Evolutionary conservation across 2,329 filamentous ascomycete species (phyloP).

Genomic region (Penicillium sp.): DNA sequence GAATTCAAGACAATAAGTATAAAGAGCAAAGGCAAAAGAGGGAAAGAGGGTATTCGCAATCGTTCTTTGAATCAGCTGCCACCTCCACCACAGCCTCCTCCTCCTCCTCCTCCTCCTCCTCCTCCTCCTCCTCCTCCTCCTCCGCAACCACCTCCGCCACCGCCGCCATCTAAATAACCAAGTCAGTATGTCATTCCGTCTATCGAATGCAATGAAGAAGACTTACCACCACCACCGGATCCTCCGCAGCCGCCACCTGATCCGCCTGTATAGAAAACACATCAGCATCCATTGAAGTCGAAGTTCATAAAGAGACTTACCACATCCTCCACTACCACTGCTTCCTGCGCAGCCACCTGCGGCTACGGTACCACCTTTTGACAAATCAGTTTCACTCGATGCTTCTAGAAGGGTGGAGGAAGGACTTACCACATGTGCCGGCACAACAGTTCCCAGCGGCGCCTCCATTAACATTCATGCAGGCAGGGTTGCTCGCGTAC

Average conservation of each 20-base stretch:
- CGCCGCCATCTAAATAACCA: neutral
- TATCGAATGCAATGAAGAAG: neutral
- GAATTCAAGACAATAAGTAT: neutral
- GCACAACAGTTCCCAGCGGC: slow-evolving; percentile 50
- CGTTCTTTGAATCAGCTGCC: neutral
- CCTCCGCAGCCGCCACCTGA: slow-evolving; percentile 16
- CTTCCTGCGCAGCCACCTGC: slow-evolving; percentile 29
- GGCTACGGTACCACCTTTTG: slow-evolving; percentile 8
- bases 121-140: slow-evolving; percentile 4
- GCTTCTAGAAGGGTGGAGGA: neutral
- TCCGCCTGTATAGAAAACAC: neutral
- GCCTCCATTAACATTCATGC: slow-evolving; percentile 43
- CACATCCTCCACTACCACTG: slow-evolving; percentile 24
- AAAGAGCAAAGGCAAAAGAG: neutral
- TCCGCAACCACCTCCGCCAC: neutral
- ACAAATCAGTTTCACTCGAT: neutral
- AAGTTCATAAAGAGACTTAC: neutral
- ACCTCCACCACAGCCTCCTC: slow-evolving; percentile 5
- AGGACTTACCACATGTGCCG: slow-evolving; percentile 43
- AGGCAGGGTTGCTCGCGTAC: slow-evolving; percentile 49
- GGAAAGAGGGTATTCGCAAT: neutral
- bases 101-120: slow-evolving; percentile 2
- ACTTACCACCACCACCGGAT: slow-evolving; percentile 16
- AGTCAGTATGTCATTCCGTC: neutral
- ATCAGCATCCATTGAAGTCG: neutral